Base-by-base conservation (phyloP, 2,329 filamentous ascomycete species). In the Monilinia fructicola region DNA sequence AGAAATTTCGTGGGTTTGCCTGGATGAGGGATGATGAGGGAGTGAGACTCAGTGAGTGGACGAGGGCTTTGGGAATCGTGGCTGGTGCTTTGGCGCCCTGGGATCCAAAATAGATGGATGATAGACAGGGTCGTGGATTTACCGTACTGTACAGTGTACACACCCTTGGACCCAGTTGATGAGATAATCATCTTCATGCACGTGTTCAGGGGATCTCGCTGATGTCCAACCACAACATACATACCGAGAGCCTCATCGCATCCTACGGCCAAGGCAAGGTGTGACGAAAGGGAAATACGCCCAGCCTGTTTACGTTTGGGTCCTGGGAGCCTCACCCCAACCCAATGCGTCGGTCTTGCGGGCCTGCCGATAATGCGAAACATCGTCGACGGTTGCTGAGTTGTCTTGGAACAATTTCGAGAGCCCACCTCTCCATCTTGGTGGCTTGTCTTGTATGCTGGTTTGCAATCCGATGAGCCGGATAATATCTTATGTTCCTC, bases 1-100 rank as follows among this genome's bases (percentile, higher is more conserved):
- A 65, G 54, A 59, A 65, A 65, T 40, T 50, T 65, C 63, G 63
- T 65, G 23, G 54, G 28, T 58, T 65, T 48, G 28, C 23, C 59
- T 59, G 40, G 53, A 59, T 56, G 54, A 28, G 12, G 44, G 31
- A 26, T 35, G 31, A 35, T 35, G 42, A 14, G 40, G 16, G 11
- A 42, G 11, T 42, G 40, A 14, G 40, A 42, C 40, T 21, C 31
- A 35, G 26, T 48, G 42, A 50, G 28, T 61, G n/a, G 44, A 50
- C 6, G 35, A 38, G 31, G 46, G 35, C n/a, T 21, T 16, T 14
- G 26, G 18, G 40, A 59, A 48, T 48, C 50, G 62, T 64, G 61
- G 61, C 61, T 64, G 50, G 42, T 64, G 53, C 52, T 50, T 48
- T 42, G 38, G 31, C 26, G 35, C 23, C 40, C 10, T 42, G 16